Base-by-base conservation (phyloP, 768 basidiomycete genomes). In the Suillus placidus region DNA sequence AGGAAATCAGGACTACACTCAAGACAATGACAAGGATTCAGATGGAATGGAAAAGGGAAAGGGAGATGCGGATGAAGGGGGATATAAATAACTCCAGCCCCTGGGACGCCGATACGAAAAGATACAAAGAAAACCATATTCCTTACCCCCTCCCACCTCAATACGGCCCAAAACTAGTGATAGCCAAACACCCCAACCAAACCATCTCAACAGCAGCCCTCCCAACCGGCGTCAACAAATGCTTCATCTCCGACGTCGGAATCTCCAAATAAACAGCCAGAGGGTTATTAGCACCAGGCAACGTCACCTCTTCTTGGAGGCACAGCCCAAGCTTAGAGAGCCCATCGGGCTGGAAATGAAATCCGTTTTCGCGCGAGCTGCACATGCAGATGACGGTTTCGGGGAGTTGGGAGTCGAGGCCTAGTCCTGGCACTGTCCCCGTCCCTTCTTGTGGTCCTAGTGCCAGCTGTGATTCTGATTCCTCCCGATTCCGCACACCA, bases 261-360 rank as follows among this genome's bases (percentile, higher is more conserved):
- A 62, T 79, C 56, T 84, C 84, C 60, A 58, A 18, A 56, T 69
- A 37, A 63, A 62, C 49, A 35, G 54, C 20, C 1, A 6, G 61
- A 1, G 68, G 64, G 12, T 55, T 35, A 35, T 20, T 13, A 20
- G 62, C 56, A 1, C 66, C 61, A 5, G 70, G 67, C 9, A 37
- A 23, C 14, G 70, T 37, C 1, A 63, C 16, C 7, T 73, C 71
- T 73, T 78, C 77, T 32, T 54, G 58, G 23, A 68, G 71, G 70
- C 89, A 88, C 67, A 95, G 78, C 0, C 92, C 93, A 64, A 96
- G 82, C 74, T 88, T 86, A 68, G 87, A 83, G 62, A 95, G 81
- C 0, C 92, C 94, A 58, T 96, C 89, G 0, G 90, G 85, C n/a
- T 88, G 75, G 67, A 96, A 93, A 74, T 93, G 88, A 60, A 96